Percentiles rank a stretch among this genome's conserved stretches.
These are phyloP conservation scores for Aureoboletus auriporus DNA, from an alignment of 768 basidiomycete genomes.

Conservation along the genomic window DNA sequence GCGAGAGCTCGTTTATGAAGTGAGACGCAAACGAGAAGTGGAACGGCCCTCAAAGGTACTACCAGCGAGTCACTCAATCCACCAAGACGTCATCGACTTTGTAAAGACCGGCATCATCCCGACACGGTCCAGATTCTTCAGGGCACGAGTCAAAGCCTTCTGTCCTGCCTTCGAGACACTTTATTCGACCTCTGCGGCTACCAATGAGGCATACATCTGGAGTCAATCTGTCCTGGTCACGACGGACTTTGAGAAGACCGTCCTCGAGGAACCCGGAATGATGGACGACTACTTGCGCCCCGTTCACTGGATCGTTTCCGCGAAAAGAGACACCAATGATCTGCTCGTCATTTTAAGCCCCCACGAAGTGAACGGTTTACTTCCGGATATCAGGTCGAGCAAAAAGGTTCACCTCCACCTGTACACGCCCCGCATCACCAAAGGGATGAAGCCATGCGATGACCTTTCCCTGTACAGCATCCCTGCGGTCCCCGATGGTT, in stretches of 20 bases:
- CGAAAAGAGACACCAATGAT: neutral
- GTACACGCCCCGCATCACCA: too few relatives aligned
- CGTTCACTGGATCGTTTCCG: neutral
- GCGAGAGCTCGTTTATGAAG: too few relatives aligned
- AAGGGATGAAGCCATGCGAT: neutral
- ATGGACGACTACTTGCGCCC: neutral
- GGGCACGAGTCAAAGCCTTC: neutral
- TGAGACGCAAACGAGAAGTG: neutral
- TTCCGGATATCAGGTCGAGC: too few relatives aligned
- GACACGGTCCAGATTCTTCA: neutral
- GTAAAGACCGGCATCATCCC: neutral
- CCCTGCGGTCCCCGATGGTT: neutral
- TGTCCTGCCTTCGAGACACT: slow-evolving; percentile 6
- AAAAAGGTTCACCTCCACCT: too few relatives aligned
- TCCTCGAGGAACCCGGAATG: too few relatives aligned
- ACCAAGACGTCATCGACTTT: neutral
- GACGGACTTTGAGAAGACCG: too few relatives aligned
- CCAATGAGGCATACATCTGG: neutral
- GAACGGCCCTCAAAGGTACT: neutral
- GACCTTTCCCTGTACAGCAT: neutral
- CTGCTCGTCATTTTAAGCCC: too few relatives aligned
- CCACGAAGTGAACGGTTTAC: too few relatives aligned
- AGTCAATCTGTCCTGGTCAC: neutral
- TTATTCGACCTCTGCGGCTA: neutral
- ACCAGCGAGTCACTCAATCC: neutral